Evolutionary conservation across 2,329 filamentous ascomycete genomes (phyloP).

Genomic region (Alternaria alternata): DNA sequence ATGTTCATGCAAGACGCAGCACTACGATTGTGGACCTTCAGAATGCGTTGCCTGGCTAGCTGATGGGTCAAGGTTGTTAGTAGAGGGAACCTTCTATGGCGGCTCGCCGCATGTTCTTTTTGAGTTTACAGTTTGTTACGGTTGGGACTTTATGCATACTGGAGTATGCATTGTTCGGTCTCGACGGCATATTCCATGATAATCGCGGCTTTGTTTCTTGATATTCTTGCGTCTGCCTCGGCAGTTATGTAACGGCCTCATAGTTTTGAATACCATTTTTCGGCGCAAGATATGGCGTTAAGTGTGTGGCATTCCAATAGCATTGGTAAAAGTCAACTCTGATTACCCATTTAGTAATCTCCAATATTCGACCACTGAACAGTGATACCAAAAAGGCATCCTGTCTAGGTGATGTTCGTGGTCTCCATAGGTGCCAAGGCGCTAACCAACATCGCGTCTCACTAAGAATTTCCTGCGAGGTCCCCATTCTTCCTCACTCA

Average conservation of each 20-base stretch:
- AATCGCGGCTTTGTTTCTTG: slow-evolving; percentile 25
- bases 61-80: slow-evolving; percentile 27
- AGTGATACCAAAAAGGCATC: background rate
- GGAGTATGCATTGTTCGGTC: slow-evolving; percentile 17
- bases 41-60: slow-evolving; percentile 36
- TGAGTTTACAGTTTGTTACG: slow-evolving; percentile 19
- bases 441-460: slow-evolving; percentile 4
- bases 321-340: slow-evolving; percentile 26
- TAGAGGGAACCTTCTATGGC: slow-evolving; percentile 32
- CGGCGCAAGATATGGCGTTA: slow-evolving; percentile 21
- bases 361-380: background rate
- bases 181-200: slow-evolving; percentile 34
- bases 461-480: slow-evolving; percentile 19
- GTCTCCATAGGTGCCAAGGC: slow-evolving; percentile 5
- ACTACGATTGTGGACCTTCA: slow-evolving; percentile 16
- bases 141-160: slow-evolving; percentile 22
- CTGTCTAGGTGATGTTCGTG: background rate
- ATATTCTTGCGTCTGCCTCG: slow-evolving; percentile 22
- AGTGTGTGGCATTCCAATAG: slow-evolving; percentile 5
- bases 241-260: slow-evolving; percentile 15
- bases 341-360: background rate
- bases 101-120: slow-evolving; percentile 23
- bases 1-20: background rate
- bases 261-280: slow-evolving; percentile 14
- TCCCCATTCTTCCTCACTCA: slow-evolving; percentile 12